Evolutionary conservation across 306 rosid genomes (phyloP), one percentile per base, ranked within the genome.

Genomic region (Castanea sativa): DNA sequence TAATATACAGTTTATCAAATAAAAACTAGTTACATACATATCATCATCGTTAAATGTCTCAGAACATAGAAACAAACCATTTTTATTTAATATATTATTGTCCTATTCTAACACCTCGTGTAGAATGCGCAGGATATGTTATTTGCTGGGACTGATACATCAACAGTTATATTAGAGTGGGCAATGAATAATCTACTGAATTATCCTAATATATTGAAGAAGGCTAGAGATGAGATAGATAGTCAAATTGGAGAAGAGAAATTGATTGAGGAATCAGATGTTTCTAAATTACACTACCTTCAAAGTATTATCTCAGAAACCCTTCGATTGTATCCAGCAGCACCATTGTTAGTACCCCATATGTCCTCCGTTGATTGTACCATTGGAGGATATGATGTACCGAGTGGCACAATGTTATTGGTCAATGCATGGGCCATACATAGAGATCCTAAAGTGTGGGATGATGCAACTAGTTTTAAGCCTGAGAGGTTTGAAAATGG

Each of bases 361-460:
- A 57, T 57, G 61, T 57, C 61, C 61, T 57, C 27, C 0, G 13
- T 2, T 2, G 61, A 57, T 20, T 57, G 61, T 3, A 57, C 12
- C 1, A 10, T 57, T 11, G 27, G 25, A 57, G 61, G 61, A 6
- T n/a, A 57, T n/a, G 61, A 57, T 57, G 12, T 57, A 6, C 61
- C 61, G 2, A 3, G 27, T 57, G 21, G 1, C 13, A 56, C 61
- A 0, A 85, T 85, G 0, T 9, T 85, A n/a, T 51, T 82, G 71
- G 79, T 79, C 29, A 85, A 85, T 16, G 86, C 80, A 9, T 86
- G 89, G 84, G 84, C 86, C 8, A 32, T 86, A 29, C 89, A 86
- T 7, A 79, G 89, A 69, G 86, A 86, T 6, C 89, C 80, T 1
- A 51, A 21, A 4, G 1, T 68, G 10, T 86, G 89, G 89, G 86